These are phyloP conservation scores for Cunninghamia lanceolata DNA, from an alignment of 75 land plant species.

Conservation along the genomic window DNA sequence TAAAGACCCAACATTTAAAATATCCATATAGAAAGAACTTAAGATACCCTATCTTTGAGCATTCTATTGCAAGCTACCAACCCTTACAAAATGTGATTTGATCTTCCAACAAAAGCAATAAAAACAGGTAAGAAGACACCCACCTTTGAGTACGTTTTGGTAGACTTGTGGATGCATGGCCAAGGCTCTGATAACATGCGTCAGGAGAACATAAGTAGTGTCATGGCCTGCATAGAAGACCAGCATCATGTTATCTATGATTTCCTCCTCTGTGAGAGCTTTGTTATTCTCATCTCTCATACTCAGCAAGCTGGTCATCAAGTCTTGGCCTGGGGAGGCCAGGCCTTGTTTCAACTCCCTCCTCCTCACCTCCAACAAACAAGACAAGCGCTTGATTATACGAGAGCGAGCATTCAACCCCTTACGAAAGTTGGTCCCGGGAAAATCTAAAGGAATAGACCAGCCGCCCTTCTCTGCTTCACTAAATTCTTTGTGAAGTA, in stretches of 20 bases:
- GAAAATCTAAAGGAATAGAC: slow-evolving; percentile 23
- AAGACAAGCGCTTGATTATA: background rate
- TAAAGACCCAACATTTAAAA: too few species aligned
- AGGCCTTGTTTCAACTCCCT: background rate
- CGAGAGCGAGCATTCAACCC: slow-evolving; percentile 14
- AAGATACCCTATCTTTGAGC: too few species aligned
- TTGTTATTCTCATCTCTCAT: background rate
- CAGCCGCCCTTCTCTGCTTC: slow-evolving; percentile 4
- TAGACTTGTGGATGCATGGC: slow-evolving; percentile 2
- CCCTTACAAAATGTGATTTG: too few species aligned
- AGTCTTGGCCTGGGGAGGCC: too few species aligned
- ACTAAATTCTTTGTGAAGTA: background rate
- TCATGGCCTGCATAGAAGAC: slow-evolving; percentile 24
- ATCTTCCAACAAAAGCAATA: too few species aligned
- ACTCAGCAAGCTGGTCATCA: too few species aligned
- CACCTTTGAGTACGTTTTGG: slow-evolving; percentile 10
- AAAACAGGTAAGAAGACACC: too few species aligned
- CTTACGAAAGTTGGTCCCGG: slow-evolving; percentile 16
- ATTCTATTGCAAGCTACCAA: too few species aligned
- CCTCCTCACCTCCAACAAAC: slow-evolving; percentile 11
- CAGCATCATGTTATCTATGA: slow-evolving; percentile 19
- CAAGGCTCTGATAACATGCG: background rate
- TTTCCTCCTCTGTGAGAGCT: slow-evolving; percentile 11
- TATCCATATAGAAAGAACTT: too few species aligned
- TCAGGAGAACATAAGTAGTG: background rate